Evolutionary conservation across 495 filamentous ascomycete genomes (phyloP), one percentile per base, ranked within the genome.

Genomic region (Tuber brumale): DNA sequence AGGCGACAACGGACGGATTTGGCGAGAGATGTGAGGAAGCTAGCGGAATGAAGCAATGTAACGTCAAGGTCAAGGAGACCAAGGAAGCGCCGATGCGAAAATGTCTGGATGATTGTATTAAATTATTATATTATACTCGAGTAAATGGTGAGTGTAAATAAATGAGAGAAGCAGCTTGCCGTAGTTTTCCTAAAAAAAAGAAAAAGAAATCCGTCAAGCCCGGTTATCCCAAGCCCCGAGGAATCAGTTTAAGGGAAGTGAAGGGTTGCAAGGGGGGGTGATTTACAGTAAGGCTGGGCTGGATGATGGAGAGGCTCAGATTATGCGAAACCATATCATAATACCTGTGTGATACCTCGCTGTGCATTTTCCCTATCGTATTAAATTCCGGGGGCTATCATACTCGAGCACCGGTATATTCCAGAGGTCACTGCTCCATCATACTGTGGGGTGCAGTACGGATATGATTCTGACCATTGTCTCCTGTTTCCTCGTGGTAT

Each of bases 1-100:
- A 45, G 35, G 39, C 70, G 57, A 66, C 70, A 35, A 35, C 70
- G 70, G 39, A 71, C 43, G 35, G 35, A 42, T 45, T 71, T 37
- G 70, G 70, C 2, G 39, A 42, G 27, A 43, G 70, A 39, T 71
- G n/a, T 71, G 21, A 12, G 37, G 70, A 43, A 39, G 39, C 43
- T 35, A 44, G 43, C 27, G 39, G 10, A 35, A 42, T 71, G 14
- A 71, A 45, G 70, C 27, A 44, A 39, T 44, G 70, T 44, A 39
- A 39, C 70, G 70, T 71, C 18, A 14, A 14, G 10, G n/a, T n/a
- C n/a, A n/a, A n/a, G n/a, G 23, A n/a, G 23, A 57, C 48, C n/a
- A 18, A 31, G 27, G 27, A 35, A 66, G 14, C 57, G 10, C n/a
- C 57, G 35, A 19, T 66, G 27, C 57, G 31, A 66, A 18, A 66